phyloP scores from a whole-genome alignment of 257 asterid species.

The Solanum neorickii region DNA sequence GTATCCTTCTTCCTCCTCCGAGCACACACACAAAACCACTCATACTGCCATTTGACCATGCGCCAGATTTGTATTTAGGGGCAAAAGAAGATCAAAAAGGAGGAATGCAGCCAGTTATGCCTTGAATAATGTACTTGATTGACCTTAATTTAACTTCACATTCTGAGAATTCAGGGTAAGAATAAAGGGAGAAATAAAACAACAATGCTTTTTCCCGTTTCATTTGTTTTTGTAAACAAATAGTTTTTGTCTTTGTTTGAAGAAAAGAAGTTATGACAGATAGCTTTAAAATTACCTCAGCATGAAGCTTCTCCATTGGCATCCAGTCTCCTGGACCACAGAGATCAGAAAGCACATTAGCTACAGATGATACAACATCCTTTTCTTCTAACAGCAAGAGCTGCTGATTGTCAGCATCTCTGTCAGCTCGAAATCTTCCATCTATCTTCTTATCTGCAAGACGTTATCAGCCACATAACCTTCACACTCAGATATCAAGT shows the following conservation, averaged over 20 bases:
- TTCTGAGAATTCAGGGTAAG: not conserved
- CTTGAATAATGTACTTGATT: not conserved
- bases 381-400: constrained; percentile 74
- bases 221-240: not conserved
- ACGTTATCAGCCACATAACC: constrained; percentile 1
- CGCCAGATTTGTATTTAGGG: not conserved
- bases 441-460: constrained; percentile 70
- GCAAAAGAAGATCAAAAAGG: not conserved
- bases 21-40: not conserved
- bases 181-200: not conserved
- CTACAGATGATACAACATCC: constrained; percentile 92
- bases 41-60: not conserved
- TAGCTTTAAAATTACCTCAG: constrained; percentile 36
- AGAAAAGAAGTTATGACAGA: not conserved
- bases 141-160: not conserved
- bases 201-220: not conserved
- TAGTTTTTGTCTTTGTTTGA: not conserved
- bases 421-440: constrained; percentile 55
- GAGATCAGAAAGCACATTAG: constrained; percentile 72
- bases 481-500: not conserved
- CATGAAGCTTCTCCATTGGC: constrained; percentile 90
- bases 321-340: constrained; percentile 99
- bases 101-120: not conserved
- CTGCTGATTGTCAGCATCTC: constrained; percentile 83
- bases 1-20: not conserved